Evolutionary conservation across 768 basidiomycete species (phyloP), one percentile per base, ranked within the genome.

Genomic region (Leccinum fibrillosum): DNA sequence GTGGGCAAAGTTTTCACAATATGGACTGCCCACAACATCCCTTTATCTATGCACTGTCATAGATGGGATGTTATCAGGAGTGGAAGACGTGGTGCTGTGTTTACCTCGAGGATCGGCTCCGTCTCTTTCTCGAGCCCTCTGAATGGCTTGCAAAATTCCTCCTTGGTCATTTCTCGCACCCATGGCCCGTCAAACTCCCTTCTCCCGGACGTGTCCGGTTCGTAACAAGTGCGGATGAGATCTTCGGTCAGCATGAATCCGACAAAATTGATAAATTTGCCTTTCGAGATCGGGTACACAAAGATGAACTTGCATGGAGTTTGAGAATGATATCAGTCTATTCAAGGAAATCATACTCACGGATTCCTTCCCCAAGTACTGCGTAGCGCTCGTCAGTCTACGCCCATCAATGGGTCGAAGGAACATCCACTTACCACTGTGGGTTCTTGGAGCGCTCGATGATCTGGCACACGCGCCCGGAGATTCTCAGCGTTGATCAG

Each of bases 11-110:
- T 80, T 53, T 75, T 76, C 2, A 84, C 73, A 4, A 76, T 79
- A 64, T 88, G 83, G 30, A 90, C 79, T 0, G 84, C 85, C 89
- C 89, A 90, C 37, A 82, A 73, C 23, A 77, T 70, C 2, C 82
- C 77, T 49, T 73, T 76, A 4, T 82, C 79, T 21, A 82, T 75
- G 61, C 82, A 83, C 86, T 88, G 52, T 25, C 37, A 3, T 30
- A 50, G 19, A 48, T 4, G 30, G 30, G n/a, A 4, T 13, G 17
- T 44, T 17, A 61, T 47, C 60, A 62, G 49, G 30, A 30, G 21
- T 54, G 11, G 60, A 6, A 28, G 11, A 34, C 9, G 13, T 5
- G 6, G 11, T 19, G 69, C 75, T 60, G 53, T 9, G 19, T 49
- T 53, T 52, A 85, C 88, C 71, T 82, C 72, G 17, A 89, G 64